A percentile compares a stretch with the other conserved stretches of the same genome.
phyloP scores from a whole-genome alignment of 176 grass and related monocot genomes.

The Lolium perenne region DNA sequence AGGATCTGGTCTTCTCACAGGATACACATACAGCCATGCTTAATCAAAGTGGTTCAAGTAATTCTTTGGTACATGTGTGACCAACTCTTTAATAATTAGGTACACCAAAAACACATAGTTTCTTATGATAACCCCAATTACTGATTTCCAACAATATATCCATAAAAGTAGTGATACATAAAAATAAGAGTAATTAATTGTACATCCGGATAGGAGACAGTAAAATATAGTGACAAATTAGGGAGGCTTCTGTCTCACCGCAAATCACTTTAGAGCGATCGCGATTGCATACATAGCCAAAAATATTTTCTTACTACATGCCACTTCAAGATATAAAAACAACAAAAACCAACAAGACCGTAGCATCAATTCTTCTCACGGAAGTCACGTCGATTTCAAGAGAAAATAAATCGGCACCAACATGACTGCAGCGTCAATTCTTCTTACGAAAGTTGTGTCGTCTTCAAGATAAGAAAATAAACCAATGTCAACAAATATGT shows the following conservation, averaged over 20 bases:
- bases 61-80: conserved; percentile 24
- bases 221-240: neutral
- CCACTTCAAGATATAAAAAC: neutral
- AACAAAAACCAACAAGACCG: neutral
- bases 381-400: neutral
- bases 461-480: neutral
- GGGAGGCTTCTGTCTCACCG: neutral
- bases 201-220: neutral
- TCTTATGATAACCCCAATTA: neutral
- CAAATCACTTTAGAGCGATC: neutral
- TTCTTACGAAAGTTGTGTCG: neutral
- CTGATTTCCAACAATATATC: no score
- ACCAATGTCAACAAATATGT: neutral
- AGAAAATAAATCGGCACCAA: neutral
- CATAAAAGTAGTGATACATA: neutral
- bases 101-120: conserved; percentile 38
- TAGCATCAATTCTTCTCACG: neutral
- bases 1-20: conserved; percentile 24
- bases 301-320: neutral
- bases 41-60: conserved; percentile 50
- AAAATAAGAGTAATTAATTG: neutral
- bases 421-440: neutral
- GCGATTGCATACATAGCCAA: neutral
- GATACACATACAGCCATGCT: neutral
- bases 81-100: conserved; percentile 33